Base-by-base conservation (phyloP, 768 basidiomycete genomes). In the Boletus huronensis region DNA sequence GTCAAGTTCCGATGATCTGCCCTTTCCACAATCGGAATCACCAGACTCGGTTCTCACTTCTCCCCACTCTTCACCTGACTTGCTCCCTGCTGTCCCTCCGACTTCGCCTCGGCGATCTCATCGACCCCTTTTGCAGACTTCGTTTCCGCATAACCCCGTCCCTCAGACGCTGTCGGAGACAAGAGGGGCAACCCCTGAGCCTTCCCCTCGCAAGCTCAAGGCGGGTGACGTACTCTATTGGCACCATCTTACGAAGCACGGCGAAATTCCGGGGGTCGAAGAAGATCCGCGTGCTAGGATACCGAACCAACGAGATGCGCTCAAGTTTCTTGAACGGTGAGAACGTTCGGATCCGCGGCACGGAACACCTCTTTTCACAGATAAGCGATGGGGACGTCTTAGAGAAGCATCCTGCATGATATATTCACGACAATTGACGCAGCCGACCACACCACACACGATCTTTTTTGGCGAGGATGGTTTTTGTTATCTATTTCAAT, bases 211-310 rank as follows among this genome's bases (percentile, higher is more conserved):
- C 53, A 74, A 69, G 45, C 78, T 85, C 31, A 75, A 72, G 61
- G 73, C 76, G 10, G 88, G 88, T 21, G 86, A 88, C 57, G 64
- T 82, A 10, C 72, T 90, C 17, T 88, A 79, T 64, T 91, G 88
- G 88, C 87, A 90, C 65, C 84, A 90, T 60, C 82, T 90, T 54
- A 69, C 77, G 45, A 82, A 81, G 59, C 79, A 77, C 55, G 88
- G 88, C 13, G 88, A 90, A 69, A 86, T 88, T 54, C 82, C 86
- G 38, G 84, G 80, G 26, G 84, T 87, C 10, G 69, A 68, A 48
- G 83, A 90, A 56, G 83, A 89, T 67, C 64, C 75, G 35, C 79
- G 84, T 26, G 84, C 87, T 8, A 70, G 69, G 53, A 53, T 65
- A 21, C 48, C 60, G 29, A 61, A 47, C 26, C 48, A 52, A 45